Conservation (phyloP, 2,329 filamentous ascomycete species). For the Fusarium fracticaudum region DNA sequence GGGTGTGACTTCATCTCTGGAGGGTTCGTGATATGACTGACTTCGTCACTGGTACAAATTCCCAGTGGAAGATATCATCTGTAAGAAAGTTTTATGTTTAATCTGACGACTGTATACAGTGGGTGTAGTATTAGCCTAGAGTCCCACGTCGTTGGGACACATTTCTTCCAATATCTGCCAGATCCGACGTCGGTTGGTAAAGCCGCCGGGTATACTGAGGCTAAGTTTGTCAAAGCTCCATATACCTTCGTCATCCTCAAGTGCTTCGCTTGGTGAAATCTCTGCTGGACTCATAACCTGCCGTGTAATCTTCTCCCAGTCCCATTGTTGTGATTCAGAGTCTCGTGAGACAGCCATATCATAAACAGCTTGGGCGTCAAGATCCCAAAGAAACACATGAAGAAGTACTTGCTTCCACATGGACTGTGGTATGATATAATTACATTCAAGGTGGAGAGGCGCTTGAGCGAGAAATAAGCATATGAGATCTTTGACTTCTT, state of each 20-base stretch:
- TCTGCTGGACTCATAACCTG: neutral
- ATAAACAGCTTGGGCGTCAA: neutral
- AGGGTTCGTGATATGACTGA: too few relatives aligned
- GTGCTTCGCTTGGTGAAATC: too few relatives aligned
- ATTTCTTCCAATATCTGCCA: slow-evolving; percentile 24
- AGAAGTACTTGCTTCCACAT: slow-evolving; percentile 4
- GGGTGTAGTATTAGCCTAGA: too few relatives aligned
- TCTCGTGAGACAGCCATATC: neutral
- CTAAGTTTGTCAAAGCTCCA: neutral
- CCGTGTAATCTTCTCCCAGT: slow-evolving; percentile 12
- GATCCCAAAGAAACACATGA: slow-evolving; percentile 14
- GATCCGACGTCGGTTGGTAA: slow-evolving; percentile 8
- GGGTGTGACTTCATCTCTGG: too few relatives aligned
- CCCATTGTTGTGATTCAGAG: neutral
- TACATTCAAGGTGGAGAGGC: neutral
- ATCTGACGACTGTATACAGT: too few relatives aligned
- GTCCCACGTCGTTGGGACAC: neutral
- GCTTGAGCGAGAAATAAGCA: neutral
- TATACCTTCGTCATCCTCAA: too few relatives aligned
- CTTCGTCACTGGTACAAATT: too few relatives aligned
- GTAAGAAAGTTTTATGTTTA: too few relatives aligned
- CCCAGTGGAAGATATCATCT: too few relatives aligned
- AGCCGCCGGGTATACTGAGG: neutral
- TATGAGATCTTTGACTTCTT: neutral
- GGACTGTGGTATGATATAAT: neutral